phyloP scores from a whole-genome alignment of 2,329 filamentous ascomycete species.

The Diaporthe helianthi region DNA sequence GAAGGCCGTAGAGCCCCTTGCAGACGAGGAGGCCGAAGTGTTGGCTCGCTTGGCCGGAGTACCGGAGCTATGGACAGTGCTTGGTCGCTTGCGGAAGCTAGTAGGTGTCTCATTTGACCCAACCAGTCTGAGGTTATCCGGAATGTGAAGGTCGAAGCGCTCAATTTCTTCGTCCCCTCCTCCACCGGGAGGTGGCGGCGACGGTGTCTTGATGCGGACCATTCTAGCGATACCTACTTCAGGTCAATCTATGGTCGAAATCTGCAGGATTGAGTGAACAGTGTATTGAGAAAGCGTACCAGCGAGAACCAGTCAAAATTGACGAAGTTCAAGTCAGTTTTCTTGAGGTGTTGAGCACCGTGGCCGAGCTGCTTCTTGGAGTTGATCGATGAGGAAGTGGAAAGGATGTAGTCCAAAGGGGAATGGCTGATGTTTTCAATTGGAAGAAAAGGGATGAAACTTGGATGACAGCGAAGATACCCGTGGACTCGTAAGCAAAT shows the following conservation, averaged over 20 bases:
- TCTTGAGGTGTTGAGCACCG: not conserved
- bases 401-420: no score
- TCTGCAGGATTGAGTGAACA: not conserved
- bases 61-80: no score
- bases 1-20: not conserved
- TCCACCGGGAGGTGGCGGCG: not conserved
- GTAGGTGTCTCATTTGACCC: not conserved
- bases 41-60: not conserved
- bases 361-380: no score
- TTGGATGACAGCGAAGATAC: no score
- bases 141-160: not conserved
- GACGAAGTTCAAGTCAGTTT: not conserved
- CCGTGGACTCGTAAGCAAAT: no score
- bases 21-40: not conserved
- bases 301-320: not conserved
- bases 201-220: not conserved
- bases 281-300: no score
- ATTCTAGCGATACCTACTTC: not conserved
- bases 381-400: not conserved
- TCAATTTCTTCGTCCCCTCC: not conserved
- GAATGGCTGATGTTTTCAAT: no score
- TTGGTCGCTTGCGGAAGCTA: not conserved
- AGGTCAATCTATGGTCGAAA: not conserved
- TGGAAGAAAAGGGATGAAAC: no score
- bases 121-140: no score